A percentile compares a stretch with the other conserved stretches of the same genome.
Evolutionary conservation across 108 stramenopile species (phyloP).

Genomic region (Hondaea fermentalgiana): DNA sequence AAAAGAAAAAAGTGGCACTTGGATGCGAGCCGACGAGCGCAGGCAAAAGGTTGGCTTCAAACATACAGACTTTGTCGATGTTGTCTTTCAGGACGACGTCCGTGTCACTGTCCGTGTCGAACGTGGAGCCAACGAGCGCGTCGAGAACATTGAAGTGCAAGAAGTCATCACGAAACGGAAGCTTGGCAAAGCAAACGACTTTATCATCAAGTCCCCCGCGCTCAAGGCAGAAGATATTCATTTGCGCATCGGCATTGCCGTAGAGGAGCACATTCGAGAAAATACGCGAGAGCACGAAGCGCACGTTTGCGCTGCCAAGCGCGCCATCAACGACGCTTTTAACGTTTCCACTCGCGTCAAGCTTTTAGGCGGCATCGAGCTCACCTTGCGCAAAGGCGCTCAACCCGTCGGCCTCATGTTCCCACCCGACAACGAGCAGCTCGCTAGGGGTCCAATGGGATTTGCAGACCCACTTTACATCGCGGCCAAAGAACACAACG

Average conservation of each 20-base stretch:
- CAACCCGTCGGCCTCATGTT: background rate
- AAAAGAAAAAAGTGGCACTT: background rate
- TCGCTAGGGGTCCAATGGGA: background rate
- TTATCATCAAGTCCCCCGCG: background rate
- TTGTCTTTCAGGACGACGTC: background rate
- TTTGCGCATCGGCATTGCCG: background rate
- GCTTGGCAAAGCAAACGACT: background rate
- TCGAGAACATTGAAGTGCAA: background rate
- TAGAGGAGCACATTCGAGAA: background rate
- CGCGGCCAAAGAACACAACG: background rate
- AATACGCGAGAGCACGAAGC: background rate
- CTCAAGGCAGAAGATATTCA: background rate
- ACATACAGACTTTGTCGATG: background rate
- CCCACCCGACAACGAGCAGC: background rate
- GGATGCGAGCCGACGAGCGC: background rate
- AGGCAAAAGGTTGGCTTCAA: background rate
- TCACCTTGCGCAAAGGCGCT: background rate
- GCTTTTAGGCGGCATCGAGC: background rate
- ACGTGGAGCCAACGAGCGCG: background rate
- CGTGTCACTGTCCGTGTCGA: background rate
- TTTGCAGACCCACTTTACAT: background rate
- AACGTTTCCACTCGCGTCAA: background rate
- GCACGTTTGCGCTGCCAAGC: background rate
- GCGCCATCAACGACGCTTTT: background rate
- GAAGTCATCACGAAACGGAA: constrained; percentile 8